phyloP scores from a whole-genome alignment of 768 basidiomycete genomes.

The Xanthoconium purpureum region DNA sequence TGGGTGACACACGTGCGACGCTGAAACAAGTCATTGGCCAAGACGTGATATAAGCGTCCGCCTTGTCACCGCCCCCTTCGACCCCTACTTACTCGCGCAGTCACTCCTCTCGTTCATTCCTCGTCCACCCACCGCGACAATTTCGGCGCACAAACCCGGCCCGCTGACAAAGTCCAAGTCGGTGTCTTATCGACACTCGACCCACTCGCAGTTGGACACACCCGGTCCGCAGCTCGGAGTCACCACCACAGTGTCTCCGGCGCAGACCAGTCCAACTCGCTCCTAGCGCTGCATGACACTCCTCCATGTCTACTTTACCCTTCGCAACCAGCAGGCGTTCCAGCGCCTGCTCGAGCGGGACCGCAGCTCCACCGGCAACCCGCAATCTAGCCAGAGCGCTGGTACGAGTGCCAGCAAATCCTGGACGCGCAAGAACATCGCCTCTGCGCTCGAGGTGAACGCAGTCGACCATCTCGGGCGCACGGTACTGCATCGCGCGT shows the following conservation, averaged over 20 bases:
- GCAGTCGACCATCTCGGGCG: slow-evolving; percentile 68
- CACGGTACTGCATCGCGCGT: slow-evolving; percentile 81
- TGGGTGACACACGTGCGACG: slow-evolving; percentile 16
- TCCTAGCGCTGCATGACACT: slow-evolving; percentile 58
- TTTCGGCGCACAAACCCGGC: not conserved
- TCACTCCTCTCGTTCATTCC: too few relatives aligned
- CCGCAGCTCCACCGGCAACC: slow-evolving; percentile 35
- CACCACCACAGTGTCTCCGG: slow-evolving; percentile 24
- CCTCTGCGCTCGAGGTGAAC: slow-evolving; percentile 55
- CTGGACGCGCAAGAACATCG: slow-evolving; percentile 49
- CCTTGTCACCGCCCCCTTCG: not conserved
- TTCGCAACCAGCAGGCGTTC: slow-evolving; percentile 72
- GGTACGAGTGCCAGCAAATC: slow-evolving; percentile 55
- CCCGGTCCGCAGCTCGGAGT: slow-evolving; percentile 25
- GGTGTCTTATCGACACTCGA: slow-evolving; percentile 16
- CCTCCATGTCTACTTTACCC: slow-evolving; percentile 74
- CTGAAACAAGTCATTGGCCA: not conserved
- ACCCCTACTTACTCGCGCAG: too few relatives aligned
- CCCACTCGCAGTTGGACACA: slow-evolving; percentile 15
- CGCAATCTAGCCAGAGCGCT: slow-evolving; percentile 30
- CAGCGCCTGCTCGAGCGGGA: slow-evolving; percentile 65
- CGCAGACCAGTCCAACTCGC: slow-evolving; percentile 17
- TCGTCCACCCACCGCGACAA: too few relatives aligned
- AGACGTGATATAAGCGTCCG: not conserved
- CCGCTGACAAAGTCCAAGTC: not conserved